Percentiles rank a stretch among this genome's conserved stretches.
These are phyloP conservation scores for Penicillium sp. DNA, from an alignment of 2,329 filamentous ascomycete genomes.

Conservation along the genomic window DNA sequence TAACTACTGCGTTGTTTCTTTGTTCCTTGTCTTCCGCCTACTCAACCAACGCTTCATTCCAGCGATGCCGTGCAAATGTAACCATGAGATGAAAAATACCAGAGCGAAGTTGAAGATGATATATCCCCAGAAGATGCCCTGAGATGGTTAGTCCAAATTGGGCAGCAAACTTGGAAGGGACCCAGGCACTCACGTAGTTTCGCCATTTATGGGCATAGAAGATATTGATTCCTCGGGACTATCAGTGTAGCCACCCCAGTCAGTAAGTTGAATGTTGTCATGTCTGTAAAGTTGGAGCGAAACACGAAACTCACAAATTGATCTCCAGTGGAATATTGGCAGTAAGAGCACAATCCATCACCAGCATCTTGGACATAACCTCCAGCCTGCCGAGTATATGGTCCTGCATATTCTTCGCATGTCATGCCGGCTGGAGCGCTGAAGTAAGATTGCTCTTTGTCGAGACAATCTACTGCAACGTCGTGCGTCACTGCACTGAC, in stretches of 20 bases:
- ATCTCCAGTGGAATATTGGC: conserved; percentile 63
- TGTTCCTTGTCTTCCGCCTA: conserved; percentile 28
- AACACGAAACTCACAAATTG: conserved; percentile 51
- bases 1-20: background rate
- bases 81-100: conserved; percentile 56
- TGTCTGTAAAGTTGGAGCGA: background rate
- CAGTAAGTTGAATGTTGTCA: background rate
- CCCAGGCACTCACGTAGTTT: conserved; percentile 51
- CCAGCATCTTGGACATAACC: conserved; percentile 62
- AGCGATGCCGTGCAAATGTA: conserved; percentile 50
- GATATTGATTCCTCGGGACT: conserved; percentile 57
- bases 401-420: conserved; percentile 61
- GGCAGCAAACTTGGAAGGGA: background rate
- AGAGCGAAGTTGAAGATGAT: conserved; percentile 64
- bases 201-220: conserved; percentile 65
- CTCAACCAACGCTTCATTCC: conserved; percentile 36
- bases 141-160: background rate
- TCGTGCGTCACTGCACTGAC: conserved; percentile 58
- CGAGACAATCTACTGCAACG: conserved; percentile 57
- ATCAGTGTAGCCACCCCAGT: background rate
- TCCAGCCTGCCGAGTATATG: conserved; percentile 56
- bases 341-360: conserved; percentile 64
- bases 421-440: conserved; percentile 58
- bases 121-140: conserved; percentile 64
- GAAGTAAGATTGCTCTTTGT: conserved; percentile 62